Base-by-base conservation (phyloP, 805 yeast species). In the Monosporozyma siamensis region DNA sequence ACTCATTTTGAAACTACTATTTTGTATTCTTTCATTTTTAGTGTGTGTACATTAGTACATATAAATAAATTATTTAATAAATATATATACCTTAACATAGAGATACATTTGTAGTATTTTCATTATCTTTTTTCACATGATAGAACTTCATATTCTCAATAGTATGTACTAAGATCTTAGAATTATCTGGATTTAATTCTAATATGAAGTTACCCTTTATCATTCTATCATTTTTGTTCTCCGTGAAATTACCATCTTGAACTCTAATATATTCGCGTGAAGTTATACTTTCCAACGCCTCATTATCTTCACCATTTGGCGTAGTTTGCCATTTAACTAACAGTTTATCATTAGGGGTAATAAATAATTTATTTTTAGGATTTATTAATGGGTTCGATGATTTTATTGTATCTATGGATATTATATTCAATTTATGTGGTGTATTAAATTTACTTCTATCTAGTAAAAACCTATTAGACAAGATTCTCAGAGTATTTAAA, bases 71-170 rank as follows among this genome's bases (percentile, higher is more conserved):
- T 29, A 29, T 29, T 14, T n/a, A 29, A 12, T 15, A 8, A 7
- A 29, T 29, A 14, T 14, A 29, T 29, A 29, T 29, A 12, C 7
- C 5, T 18, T 31, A 31, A 31, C 35, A 31, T 23, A 31, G 17
- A 2, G 35, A 31, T 3, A 31, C 35, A 31, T 31, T 31, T 18
- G 35, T 31, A 9, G 14, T 31, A 8, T 31, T 31, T 31, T 31
- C 24, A 18, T 31, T 31, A 31, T 12, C 14, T 18, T 31, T 5
- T 20, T 31, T 31, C 12, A 58, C 69, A 51, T 79, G 83, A 20
- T 75, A 59, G 35, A 80, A 66, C 46, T 80, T 80, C 43, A 82
- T 68, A 50, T 78, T 72, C 50, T 82, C 90, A 25, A 82, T 69
- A 2, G 83, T 78, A 54, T 81, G 85, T 4, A 77, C 84, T 6